Evolutionary conservation across 306 rosid genomes (phyloP), one percentile per base, ranked within the genome.

Genomic region (Prunus mume): DNA sequence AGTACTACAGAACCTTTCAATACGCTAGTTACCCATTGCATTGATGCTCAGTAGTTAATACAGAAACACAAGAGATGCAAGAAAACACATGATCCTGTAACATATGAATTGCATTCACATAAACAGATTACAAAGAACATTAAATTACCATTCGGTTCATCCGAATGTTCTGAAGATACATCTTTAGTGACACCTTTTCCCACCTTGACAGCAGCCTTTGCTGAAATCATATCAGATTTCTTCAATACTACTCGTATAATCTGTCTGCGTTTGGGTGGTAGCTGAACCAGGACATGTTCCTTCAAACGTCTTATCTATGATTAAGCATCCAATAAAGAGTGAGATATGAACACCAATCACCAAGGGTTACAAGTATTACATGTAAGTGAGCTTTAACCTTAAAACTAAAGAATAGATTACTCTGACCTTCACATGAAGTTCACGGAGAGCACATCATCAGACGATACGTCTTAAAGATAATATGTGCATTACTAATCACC

Each of bases 261-360:
- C 83, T 95, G 98, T 63, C 98, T 87, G 12, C 98, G 95, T 78
- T 90, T 90, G 56, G 96, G 98, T 74, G 98, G 98, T 79, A 95
- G 88, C 82, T 95, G 93, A 60, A 57, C 85, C 85, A 95, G 70
- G 82, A 95, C 91, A 57, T 92, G 97, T 80, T 88, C 96, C 88
- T 95, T 95, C 87, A 95, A 69, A 74, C 98, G 97, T 78, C 98
- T 89, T 80, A 95, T 95, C 98, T 94, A 78, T 34, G 73, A 63
- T 62, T 64, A 85, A 73, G 65, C 57, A 61, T 75, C 57, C 74
- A 80, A 72, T 9, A 74, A 74, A 71, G 30, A 52, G 34, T 12
- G 27, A 71, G 64, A 71, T 71, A 32, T 19, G 38, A 64, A 52
- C 58, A 72, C 2, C 45, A 55, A 65, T 22, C 52, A 12, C 12